A percentile compares a stretch with the other conserved stretches of the same genome.
These are phyloP conservation scores for Picea engelmannii DNA, from an alignment of 83 land plant genomes.

Conservation along the genomic window DNA sequence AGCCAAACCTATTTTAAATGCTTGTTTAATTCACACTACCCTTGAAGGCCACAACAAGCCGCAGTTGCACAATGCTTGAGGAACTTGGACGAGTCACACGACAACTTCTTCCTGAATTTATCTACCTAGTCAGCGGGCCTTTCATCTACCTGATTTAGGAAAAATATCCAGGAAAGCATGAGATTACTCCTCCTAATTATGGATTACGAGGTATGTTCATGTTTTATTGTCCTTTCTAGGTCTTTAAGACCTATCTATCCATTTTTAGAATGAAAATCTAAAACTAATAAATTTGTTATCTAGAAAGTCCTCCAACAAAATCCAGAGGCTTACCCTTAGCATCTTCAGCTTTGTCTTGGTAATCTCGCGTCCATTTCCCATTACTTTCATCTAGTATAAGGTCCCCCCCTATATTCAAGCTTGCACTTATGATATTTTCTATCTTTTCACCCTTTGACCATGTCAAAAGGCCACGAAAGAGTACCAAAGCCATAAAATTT, in stretches of 20 bases:
- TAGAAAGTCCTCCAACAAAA: not conserved
- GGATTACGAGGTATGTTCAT: constrained; percentile 67
- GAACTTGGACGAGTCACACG: constrained; percentile 98
- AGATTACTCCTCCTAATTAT: constrained; percentile 84
- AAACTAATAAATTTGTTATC: no score
- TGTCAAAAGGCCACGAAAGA: no score
- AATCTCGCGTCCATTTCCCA: constrained; percentile 88
- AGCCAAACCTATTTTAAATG: no score
- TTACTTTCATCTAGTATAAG: constrained; percentile 70
- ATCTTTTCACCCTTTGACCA: constrained; percentile 60
- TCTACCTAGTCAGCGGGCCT: constrained; percentile 75
- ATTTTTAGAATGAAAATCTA: no score
- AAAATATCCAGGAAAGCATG: constrained; percentile 98
- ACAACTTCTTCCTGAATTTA: constrained; percentile 92
- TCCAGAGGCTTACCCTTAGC: constrained; percentile 64
- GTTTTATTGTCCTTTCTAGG: no score
- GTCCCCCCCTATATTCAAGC: constrained; percentile 75
- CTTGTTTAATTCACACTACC: no score
- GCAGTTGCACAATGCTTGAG: constrained; percentile 72
- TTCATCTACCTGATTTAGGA: constrained; percentile 86
- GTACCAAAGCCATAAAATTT: no score
- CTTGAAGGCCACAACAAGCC: not conserved
- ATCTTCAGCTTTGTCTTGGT: constrained; percentile 81
- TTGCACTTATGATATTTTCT: constrained; percentile 79
- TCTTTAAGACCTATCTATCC: no score